phyloP scores from a whole-genome alignment of 2,329 filamentous ascomycete genomes.

The Aspergillus sergii region DNA sequence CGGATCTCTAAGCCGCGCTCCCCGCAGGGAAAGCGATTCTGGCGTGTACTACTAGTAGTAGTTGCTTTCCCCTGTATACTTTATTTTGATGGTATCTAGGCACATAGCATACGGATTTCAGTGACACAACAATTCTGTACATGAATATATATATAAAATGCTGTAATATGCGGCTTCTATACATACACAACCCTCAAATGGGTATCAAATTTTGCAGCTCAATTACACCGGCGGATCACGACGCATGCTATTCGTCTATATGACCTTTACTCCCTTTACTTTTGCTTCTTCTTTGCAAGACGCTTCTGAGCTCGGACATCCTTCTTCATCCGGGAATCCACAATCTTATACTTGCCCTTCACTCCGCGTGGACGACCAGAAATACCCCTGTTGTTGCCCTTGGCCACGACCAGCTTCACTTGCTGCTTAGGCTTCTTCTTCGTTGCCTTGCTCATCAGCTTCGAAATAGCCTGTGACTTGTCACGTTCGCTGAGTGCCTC shows the following conservation, averaged over 20 bases:
- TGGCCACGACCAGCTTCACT: constrained; percentile 86
- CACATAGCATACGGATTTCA: not conserved
- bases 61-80: not conserved
- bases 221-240: constrained; percentile 18
- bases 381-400: constrained; percentile 80
- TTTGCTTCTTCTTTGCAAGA: constrained; percentile 70
- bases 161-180: constrained; percentile 1
- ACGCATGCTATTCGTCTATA: constrained; percentile 9
- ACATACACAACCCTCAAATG: constrained; percentile 2
- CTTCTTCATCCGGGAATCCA: constrained; percentile 95
- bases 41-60: too few relatives aligned
- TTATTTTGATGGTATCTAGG: not conserved
- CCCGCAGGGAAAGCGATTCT: not conserved
- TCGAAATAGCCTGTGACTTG: constrained; percentile 82
- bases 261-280: constrained; percentile 25
- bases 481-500: constrained; percentile 95
- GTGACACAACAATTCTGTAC: not conserved
- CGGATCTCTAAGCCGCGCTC: constrained; percentile 1
- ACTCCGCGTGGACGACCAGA: constrained; percentile 85
- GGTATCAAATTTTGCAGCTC: constrained; percentile 22
- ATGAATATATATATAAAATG: not conserved
- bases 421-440: constrained; percentile 85
- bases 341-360: constrained; percentile 97
- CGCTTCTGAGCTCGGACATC: constrained; percentile 88
- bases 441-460: constrained; percentile 76